Base-by-base conservation (phyloP, 768 basidiomycete species). In the Leccinum sublutescens region DNA sequence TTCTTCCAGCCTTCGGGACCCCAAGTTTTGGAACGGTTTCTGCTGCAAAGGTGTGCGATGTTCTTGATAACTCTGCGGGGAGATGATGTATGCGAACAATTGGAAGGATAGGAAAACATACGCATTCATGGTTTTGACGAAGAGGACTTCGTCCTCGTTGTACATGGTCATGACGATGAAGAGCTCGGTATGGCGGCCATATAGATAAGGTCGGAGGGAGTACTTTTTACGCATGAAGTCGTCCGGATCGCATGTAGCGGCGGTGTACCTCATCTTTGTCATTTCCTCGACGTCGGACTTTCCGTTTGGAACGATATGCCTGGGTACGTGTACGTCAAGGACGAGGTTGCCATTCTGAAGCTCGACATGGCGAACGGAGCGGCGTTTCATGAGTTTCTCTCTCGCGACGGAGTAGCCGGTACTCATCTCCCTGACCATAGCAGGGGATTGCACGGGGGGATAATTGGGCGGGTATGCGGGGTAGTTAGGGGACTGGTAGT, bases 111-210 rank as follows among this genome's bases (percentile, higher is more conserved):
- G 23, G 5, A 23, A 45, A 47, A 79, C 87, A 67, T 68, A 88
- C 87, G 89, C 84, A 65, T 93, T 92, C 89, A 94, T 92, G 11
- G 91, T 94, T 68, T 80, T 83, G 68, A 79, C 78, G 71, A 92
- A 93, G 27, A 91, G 77, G 9, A 86, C 77, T 68, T 92, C 89
- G 68, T 92, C 91, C 76, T 97, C 94, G 71, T 95, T 95, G 73
- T 92, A 92, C 93, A 96, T 95, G 48, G 94, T 96, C 86, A 96
- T 91, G 45, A 95, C 93, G 65, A 97, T 92, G 76, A 96, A 95
- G 14, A 97, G 80, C 74, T 96, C 95, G 9, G 94, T 96, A 55
- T 87, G 81, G 55, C 94, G 87, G 57, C 85, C 85, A 66, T 84
- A 83, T 1, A 94, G 80, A 72, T 87, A 94, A 5, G 85, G 93